These are phyloP conservation scores for Quercus suber DNA, from an alignment of 306 rosid genomes.

Conservation along the genomic window DNA sequence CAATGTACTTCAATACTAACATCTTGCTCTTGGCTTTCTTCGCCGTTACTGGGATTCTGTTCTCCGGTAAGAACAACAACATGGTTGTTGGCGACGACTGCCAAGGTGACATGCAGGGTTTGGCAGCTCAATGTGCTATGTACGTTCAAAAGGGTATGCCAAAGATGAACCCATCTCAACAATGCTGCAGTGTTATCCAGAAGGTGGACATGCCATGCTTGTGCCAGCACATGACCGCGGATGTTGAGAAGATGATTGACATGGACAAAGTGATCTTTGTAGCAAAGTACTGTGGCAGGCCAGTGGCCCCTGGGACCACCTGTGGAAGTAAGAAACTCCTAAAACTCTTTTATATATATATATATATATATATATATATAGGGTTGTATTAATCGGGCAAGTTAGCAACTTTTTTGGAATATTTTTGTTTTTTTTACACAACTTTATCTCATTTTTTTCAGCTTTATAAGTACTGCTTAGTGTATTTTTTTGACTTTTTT, in stretches of 20 bases:
- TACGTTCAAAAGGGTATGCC: slow-evolving; percentile 16
- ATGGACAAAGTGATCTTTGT: slow-evolving; percentile 17
- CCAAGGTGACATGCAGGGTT: slow-evolving; percentile 13
- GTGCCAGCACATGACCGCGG: slow-evolving; percentile 18
- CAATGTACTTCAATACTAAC: neutral
- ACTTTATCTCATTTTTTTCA: too few relatives aligned
- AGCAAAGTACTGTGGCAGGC: slow-evolving; percentile 11
- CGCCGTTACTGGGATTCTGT: neutral
- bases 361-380: too few relatives aligned
- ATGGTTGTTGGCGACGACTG: slow-evolving; percentile 22
- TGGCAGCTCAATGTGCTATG: slow-evolving; percentile 5
- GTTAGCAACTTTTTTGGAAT: too few relatives aligned
- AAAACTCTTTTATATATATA: too few relatives aligned
- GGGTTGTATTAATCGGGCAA: too few relatives aligned
- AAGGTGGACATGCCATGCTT: slow-evolving; percentile 13
- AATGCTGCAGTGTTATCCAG: slow-evolving; percentile 19
- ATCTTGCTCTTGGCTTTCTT: slow-evolving; percentile 10
- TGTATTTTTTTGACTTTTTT: too few relatives aligned
- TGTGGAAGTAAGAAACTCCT: slow-evolving; percentile 26
- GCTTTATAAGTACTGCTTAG: too few relatives aligned
- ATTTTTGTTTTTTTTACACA: too few relatives aligned
- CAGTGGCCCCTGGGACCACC: slow-evolving; percentile 10
- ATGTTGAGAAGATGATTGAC: slow-evolving; percentile 13
- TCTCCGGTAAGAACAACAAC: neutral
- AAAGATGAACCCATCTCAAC: neutral